Conservation (phyloP, 2,329 filamentous ascomycete species). For the Venturia aucupariae region DNA sequence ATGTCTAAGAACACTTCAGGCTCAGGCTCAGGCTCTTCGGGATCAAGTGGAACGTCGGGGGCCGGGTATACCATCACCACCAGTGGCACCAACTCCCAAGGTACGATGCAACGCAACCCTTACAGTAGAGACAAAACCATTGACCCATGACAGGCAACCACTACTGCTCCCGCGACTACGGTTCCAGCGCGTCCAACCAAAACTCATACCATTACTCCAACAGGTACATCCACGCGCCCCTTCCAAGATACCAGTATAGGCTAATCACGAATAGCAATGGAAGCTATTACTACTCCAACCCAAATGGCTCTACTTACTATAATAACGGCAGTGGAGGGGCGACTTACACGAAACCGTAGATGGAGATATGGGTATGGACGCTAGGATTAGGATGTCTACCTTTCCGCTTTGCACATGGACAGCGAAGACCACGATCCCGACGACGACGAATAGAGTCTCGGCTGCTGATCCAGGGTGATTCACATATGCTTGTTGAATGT, state of each 20-base stretch:
- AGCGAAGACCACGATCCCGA: too few species aligned
- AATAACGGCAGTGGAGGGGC: slow-evolving; percentile 22
- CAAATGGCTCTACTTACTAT: slow-evolving; percentile 31
- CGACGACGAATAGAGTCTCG: too few species aligned
- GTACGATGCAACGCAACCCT: slow-evolving; percentile 15
- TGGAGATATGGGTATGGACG: too few species aligned
- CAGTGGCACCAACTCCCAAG: slow-evolving; percentile 32
- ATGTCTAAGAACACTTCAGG: background rate
- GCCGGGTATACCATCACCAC: slow-evolving; percentile 29
- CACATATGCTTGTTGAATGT: too few species aligned
- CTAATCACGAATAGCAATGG: background rate
- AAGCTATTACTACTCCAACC: slow-evolving; percentile 30
- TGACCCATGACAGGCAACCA: slow-evolving; percentile 27
- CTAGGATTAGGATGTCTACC: too few species aligned
- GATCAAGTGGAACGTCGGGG: background rate
- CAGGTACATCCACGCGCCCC: slow-evolving; percentile 15
- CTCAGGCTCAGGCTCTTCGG: background rate
- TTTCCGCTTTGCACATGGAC: too few species aligned
- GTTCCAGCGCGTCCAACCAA: slow-evolving; percentile 24
- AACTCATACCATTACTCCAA: slow-evolving; percentile 36
- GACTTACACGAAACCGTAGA: background rate
- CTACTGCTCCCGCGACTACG: slow-evolving; percentile 31
- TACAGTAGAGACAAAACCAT: background rate
- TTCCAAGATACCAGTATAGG: background rate
- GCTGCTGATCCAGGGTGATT: too few species aligned